Evolutionary conservation across 129 eudicot species (phyloP), one percentile per base, ranked within the genome.

Genomic region (Arctium lappa): DNA sequence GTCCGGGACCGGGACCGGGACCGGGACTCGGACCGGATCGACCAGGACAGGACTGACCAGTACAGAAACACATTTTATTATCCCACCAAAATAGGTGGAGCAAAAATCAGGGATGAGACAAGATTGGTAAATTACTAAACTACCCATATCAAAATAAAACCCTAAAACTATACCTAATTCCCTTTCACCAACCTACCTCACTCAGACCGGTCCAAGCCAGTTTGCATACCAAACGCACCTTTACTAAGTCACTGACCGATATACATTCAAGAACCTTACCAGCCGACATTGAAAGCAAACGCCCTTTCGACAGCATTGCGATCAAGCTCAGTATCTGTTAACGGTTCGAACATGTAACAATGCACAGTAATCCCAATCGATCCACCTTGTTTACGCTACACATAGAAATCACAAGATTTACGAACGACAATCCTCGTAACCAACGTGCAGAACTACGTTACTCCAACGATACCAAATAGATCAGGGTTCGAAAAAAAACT

Each of bases 331-430:
- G 75, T 77, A 27, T 89, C 90, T 0, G 86, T 85, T 29, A 88
- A 32, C 22, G 97, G 98, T 77, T 83, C 84, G 72, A 8, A 91
- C 88, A 88, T 85, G 72, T 36, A 82, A 36, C 83, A 81, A n/a
- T 63, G 74, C 33, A 71, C 85, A 32, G 79, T 81, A 1, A 93
- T 84, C 38, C 98, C 90, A 1, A 93, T 76, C 44, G 74, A 16
- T 18, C 98, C 98, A 71, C 89, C 83, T 83, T 85, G 90, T 80
- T 72, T 85, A 9, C 77, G 77, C 92, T 93, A 88, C 86, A 77
- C 39, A 48, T 27, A 39, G 8, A 71, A 8, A 32, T 72, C 13
- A 32, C 72, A 75, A 12, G 18, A 38, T 15, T 22, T 56, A 56
- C 6, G 29, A 56, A 56, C 66, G 66, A 13, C 16, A 56, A 56